phyloP scores from a whole-genome alignment of 352 stramenopile species.

The Globisporangium rhizosaccharum region DNA sequence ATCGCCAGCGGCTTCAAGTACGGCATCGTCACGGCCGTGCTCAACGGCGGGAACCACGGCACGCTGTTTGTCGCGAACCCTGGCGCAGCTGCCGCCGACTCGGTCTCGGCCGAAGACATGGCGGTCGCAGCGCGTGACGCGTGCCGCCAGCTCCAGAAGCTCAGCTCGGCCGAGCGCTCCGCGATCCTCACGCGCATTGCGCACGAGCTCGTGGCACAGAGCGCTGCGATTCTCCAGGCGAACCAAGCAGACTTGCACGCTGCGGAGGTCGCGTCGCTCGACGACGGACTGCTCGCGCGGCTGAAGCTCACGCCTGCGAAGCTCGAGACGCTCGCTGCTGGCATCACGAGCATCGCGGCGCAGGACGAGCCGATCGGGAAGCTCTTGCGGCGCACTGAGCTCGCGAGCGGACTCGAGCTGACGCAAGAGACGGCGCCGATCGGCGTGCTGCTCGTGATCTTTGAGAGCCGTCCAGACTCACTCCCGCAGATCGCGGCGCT shows the following conservation, averaged over 20 bases:
- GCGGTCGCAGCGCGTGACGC: conserved; percentile 77
- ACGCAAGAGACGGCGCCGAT: conserved; percentile 95
- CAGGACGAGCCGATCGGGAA: conserved; percentile 70
- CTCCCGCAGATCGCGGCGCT: conserved; percentile 95
- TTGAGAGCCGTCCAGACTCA: conserved; percentile 96
- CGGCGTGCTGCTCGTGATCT: conserved; percentile 97
- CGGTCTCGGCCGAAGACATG: conserved; percentile 65
- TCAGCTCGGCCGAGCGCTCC: conserved; percentile 83
- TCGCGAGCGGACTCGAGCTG: conserved; percentile 89
- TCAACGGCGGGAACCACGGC: conserved; percentile 75
- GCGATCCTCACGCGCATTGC: conserved; percentile 89
- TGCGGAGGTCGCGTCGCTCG: conserved; percentile 56
- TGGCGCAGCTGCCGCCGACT: conserved; percentile 25
- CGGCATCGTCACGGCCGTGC: conserved; percentile 86
- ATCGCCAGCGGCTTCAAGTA: conserved; percentile 94
- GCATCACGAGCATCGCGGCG: conserved; percentile 90
- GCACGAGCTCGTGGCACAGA: conserved; percentile 73
- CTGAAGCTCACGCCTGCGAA: conserved; percentile 91
- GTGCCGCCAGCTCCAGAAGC: conserved; percentile 83
- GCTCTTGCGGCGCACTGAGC: conserved; percentile 81
- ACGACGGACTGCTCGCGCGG: conserved; percentile 64
- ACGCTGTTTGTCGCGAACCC: conserved; percentile 85
- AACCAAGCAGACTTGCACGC: conserved; percentile 91
- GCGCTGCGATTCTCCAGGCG: conserved; percentile 84
- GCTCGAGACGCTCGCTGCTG: conserved; percentile 92